Evolutionary conservation across 352 stramenopile species (phyloP).

Genomic region (Poterioochromonas sp.): DNA sequence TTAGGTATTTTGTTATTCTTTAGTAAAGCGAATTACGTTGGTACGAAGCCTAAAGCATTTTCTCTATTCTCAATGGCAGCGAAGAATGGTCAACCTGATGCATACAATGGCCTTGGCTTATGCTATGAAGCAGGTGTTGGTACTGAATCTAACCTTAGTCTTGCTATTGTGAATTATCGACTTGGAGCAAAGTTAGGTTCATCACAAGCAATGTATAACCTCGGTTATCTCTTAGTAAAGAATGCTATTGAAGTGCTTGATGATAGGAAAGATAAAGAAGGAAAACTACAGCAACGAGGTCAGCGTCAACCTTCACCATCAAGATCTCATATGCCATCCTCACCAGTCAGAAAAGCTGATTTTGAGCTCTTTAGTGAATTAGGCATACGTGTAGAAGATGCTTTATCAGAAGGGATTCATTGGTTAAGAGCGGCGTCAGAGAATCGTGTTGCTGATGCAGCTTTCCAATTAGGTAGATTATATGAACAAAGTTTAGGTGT

Average conservation of each 20-base stretch:
- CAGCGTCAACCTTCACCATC: too few species aligned
- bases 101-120: background rate
- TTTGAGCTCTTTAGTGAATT: background rate
- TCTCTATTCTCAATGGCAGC: background rate
- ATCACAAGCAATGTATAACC: background rate
- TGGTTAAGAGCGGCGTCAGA: background rate
- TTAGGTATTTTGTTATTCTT: background rate
- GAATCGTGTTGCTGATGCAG: background rate
- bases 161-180: background rate
- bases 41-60: background rate
- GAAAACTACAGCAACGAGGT: background rate
- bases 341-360: too few species aligned
- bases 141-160: background rate
- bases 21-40: background rate
- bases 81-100: background rate
- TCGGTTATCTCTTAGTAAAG: slow-evolving; percentile 1
- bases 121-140: slow-evolving; percentile 14
- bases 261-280: background rate
- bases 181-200: background rate
- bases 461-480: slow-evolving; percentile 13
- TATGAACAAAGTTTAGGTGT: slow-evolving; percentile 18
- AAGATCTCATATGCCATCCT: too few species aligned
- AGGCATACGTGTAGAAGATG: background rate
- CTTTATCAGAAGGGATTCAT: background rate
- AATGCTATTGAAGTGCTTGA: background rate